phyloP scores from a whole-genome alignment of 176 grass and related monocot genomes.

The Lolium multiflorum region DNA sequence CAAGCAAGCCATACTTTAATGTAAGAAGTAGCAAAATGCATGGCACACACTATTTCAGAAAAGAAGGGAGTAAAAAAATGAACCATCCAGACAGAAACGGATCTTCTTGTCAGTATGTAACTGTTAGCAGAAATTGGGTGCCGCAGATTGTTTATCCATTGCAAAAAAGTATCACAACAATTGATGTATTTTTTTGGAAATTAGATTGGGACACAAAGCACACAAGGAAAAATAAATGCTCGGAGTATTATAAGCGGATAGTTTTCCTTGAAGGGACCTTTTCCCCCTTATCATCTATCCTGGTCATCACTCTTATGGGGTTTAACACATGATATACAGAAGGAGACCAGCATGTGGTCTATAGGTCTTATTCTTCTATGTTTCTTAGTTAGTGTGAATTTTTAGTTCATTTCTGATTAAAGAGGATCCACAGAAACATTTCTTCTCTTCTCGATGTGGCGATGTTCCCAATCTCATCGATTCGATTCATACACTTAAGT shows the following conservation, averaged over 20 bases:
- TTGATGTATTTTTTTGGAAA: not conserved
- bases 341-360: not conserved
- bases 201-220: not conserved
- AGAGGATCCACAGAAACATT: not conserved
- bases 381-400: not conserved
- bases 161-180: not conserved
- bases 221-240: not conserved
- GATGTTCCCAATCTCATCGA: not conserved
- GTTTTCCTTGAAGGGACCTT: not conserved
- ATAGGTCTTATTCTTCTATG: not conserved
- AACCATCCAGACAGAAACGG: not conserved
- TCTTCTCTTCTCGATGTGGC: not conserved
- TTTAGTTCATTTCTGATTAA: conserved; percentile 12
- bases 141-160: not conserved
- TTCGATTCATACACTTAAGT: not conserved
- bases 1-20: conserved; percentile 22
- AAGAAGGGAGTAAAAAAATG: not conserved
- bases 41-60: not conserved
- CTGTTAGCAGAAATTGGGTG: not conserved
- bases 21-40: conserved; percentile 20
- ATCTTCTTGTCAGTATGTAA: not conserved
- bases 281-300: not conserved
- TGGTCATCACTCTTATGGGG: not conserved
- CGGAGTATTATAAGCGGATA: not conserved
- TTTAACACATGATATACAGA: not conserved